Conservation (phyloP, 2,329 filamentous ascomycete species). For the Penicillium sp. region DNA sequence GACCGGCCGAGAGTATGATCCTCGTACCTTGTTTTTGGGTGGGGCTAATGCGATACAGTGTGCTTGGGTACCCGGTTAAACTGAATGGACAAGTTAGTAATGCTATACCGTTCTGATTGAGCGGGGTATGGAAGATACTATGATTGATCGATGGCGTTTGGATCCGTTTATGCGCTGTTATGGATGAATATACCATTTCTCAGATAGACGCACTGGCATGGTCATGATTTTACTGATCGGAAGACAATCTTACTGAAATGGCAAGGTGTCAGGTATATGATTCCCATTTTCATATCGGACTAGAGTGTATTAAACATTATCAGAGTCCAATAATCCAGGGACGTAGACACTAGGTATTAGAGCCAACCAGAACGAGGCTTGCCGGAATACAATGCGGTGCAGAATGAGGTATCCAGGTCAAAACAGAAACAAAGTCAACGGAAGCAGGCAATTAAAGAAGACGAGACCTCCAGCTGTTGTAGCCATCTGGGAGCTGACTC, state of each 20-base stretch:
- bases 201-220: not conserved
- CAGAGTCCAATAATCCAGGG: not conserved
- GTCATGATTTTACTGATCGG: not conserved
- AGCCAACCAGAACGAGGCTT: slow-evolving; percentile 12
- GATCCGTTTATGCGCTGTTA: not conserved
- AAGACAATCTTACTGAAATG: not conserved
- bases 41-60: slow-evolving; percentile 34
- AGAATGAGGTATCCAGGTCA: slow-evolving; percentile 25
- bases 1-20: slow-evolving; percentile 48
- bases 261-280: not conserved
- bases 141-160: not conserved
- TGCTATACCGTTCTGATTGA: slow-evolving; percentile 46
- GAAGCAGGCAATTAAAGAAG: slow-evolving; percentile 1
- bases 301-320: not conserved
- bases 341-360: slow-evolving; percentile 14
- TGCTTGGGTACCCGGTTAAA: slow-evolving; percentile 51
- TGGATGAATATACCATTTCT: not conserved
- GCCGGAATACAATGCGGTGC: slow-evolving; percentile 24
- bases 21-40: not conserved
- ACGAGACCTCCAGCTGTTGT: not conserved
- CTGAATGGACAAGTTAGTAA: slow-evolving; percentile 48
- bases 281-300: not conserved
- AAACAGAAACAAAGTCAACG: slow-evolving; percentile 6
- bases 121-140: not conserved
- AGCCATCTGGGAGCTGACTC: not conserved